Percentiles rank a stretch among this genome's conserved stretches.
phyloP scores from a whole-genome alignment of 352 stramenopile genomes.

The Pseudoperonospora humuli region DNA sequence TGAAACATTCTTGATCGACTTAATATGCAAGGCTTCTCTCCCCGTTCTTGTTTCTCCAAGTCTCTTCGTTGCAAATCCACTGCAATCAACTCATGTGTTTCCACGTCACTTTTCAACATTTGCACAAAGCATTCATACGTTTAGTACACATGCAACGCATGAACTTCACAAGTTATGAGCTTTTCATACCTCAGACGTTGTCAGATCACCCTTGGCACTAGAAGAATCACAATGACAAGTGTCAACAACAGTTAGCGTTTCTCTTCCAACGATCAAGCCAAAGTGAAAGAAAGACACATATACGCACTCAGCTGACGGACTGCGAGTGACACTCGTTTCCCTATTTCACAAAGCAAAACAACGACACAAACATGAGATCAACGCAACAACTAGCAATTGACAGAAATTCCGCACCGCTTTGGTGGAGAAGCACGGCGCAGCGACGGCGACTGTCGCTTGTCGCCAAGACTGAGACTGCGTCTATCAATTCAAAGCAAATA shows the following conservation, averaged over 20 bases:
- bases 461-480: constrained; percentile 17
- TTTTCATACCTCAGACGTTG: constrained; percentile 15
- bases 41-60: constrained; percentile 19
- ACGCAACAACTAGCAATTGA: neutral
- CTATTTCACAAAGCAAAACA: constrained; percentile 1
- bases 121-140: neutral
- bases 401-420: constrained; percentile 13
- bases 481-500: neutral
- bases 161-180: too few relatives aligned
- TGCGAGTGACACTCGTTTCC: constrained; percentile 9
- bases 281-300: neutral
- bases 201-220: constrained; percentile 8
- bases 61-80: constrained; percentile 10
- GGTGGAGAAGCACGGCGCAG: constrained; percentile 13
- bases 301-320: constrained; percentile 16
- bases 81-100: constrained; percentile 4
- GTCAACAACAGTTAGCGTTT: neutral
- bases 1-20: constrained; percentile 48
- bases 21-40: constrained; percentile 34
- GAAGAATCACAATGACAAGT: neutral
- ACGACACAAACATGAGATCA: neutral
- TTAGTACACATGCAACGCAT: neutral
- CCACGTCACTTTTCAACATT: constrained; percentile 15
- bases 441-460: constrained; percentile 9
- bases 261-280: neutral